These are phyloP conservation scores for Gnomoniopsis smithogilvyi DNA, from an alignment of 2,329 filamentous ascomycete genomes.

Conservation along the genomic window DNA sequence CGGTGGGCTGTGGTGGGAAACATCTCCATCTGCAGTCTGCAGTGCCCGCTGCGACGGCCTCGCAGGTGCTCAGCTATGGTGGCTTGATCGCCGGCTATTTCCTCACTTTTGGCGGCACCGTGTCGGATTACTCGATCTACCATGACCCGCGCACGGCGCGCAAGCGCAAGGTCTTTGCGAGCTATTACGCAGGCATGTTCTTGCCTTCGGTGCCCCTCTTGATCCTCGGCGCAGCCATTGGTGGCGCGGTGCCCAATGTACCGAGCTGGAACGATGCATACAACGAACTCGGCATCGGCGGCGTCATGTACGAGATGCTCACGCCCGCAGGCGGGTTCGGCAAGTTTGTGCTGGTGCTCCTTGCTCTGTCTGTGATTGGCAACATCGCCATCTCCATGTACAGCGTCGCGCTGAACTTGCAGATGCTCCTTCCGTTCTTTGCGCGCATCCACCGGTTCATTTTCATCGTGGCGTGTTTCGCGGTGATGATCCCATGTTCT, in stretches of 20 bases:
- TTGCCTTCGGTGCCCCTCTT: conserved; percentile 48
- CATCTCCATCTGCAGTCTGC: conserved; percentile 44
- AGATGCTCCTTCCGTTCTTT: conserved; percentile 56
- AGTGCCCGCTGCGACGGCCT: conserved; percentile 32
- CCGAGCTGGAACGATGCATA: conserved; percentile 40
- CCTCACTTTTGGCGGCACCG: conserved; percentile 47
- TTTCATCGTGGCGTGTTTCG: conserved; percentile 55
- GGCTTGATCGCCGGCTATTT: conserved; percentile 50
- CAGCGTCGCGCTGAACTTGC: conserved; percentile 37
- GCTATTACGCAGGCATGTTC: conserved; percentile 50
- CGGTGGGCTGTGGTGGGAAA: conserved; percentile 51
- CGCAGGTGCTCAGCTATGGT: conserved; percentile 41
- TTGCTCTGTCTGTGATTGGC: conserved; percentile 42
- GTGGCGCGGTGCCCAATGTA: conserved; percentile 44
- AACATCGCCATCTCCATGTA: conserved; percentile 39
- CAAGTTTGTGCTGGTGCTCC: conserved; percentile 43
- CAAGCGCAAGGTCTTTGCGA: conserved; percentile 39
- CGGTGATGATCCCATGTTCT: conserved; percentile 56
- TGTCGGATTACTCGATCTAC: conserved; percentile 58
- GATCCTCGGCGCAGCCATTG: conserved; percentile 47
- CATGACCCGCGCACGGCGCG: conserved; percentile 35
- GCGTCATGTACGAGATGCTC: conserved; percentile 45
- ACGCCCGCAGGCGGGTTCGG: conserved; percentile 43
- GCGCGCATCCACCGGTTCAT: conserved; percentile 53
- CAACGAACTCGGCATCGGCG: conserved; percentile 38